Conservation (phyloP, 805 yeast genomes). For the Lachancea fermentati region DNA sequence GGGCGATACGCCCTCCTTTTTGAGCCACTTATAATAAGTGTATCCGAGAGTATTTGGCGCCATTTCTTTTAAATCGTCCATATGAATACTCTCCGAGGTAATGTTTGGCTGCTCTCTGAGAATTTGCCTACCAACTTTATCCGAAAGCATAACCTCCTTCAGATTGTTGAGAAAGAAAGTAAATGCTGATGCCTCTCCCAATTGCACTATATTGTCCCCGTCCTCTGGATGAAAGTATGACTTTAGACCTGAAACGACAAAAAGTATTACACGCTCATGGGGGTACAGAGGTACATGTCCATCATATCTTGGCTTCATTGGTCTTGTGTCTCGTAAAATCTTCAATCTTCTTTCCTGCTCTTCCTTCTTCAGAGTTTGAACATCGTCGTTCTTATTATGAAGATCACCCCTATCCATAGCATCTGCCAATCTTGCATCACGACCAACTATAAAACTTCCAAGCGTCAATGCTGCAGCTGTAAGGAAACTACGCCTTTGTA, state of each 20-base stretch:
- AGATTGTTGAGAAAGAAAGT: slow-evolving; percentile 57
- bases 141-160: slow-evolving; percentile 68
- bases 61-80: slow-evolving; percentile 50
- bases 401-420: slow-evolving; percentile 41
- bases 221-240: slow-evolving; percentile 72
- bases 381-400: slow-evolving; percentile 26
- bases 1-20: slow-evolving; percentile 83
- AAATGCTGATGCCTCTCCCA: slow-evolving; percentile 88
- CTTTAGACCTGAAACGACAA: slow-evolving; percentile 70
- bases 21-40: slow-evolving; percentile 77
- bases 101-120: slow-evolving; percentile 78
- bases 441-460: slow-evolving; percentile 29
- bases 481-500: slow-evolving; percentile 5
- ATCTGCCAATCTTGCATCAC: slow-evolving; percentile 51
- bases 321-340: slow-evolving; percentile 23
- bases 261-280: slow-evolving; percentile 58
- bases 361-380: slow-evolving; percentile 35
- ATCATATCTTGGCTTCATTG: slow-evolving; percentile 43
- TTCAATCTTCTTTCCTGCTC: slow-evolving; percentile 26
- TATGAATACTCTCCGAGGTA: slow-evolving; percentile 62
- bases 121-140: slow-evolving; percentile 70
- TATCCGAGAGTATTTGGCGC: slow-evolving; percentile 73
- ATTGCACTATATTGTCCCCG: slow-evolving; percentile 68
- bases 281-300: slow-evolving; percentile 73
- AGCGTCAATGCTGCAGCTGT: slow-evolving; percentile 10